Conservation (phyloP, 2,329 filamentous ascomycete species). For the Penicillium freii region DNA sequence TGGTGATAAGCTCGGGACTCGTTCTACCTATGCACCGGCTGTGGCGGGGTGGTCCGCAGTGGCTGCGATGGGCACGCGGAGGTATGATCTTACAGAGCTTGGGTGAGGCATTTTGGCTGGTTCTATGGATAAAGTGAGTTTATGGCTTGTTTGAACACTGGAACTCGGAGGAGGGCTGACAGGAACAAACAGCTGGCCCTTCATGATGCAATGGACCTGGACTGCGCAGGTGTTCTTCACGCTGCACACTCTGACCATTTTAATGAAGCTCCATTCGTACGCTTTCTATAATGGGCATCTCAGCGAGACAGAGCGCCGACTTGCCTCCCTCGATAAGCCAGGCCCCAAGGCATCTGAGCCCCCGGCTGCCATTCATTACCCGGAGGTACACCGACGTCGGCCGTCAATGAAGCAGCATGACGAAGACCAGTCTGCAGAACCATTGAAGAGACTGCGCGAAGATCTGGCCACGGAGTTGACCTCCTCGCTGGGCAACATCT, state of each 20-base stretch:
- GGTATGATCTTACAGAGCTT: conserved; percentile 83
- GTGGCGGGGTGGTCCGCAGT: conserved; percentile 57
- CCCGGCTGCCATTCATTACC: conserved; percentile 71
- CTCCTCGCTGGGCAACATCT: conserved; percentile 82
- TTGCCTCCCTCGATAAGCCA: conserved; percentile 78
- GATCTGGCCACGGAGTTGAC: conserved; percentile 88
- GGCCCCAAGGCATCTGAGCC: conserved; percentile 58
- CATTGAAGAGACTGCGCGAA: conserved; percentile 70
- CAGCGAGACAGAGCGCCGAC: conserved; percentile 76
- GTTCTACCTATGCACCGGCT: conserved; percentile 71
- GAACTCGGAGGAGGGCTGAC: conserved; percentile 19
- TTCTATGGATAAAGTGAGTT: conserved; percentile 69
- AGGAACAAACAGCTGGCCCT: conserved; percentile 62
- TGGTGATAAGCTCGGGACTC: conserved; percentile 73
- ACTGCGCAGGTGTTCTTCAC: conserved; percentile 94
- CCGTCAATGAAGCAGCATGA: conserved; percentile 26
- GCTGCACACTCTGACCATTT: conserved; percentile 81
- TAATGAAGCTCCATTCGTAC: conserved; percentile 99
- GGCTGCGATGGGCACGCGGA: conserved; percentile 68
- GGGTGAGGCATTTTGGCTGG: conserved; percentile 76
- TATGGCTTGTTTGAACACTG: background rate
- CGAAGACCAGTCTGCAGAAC: conserved; percentile 45
- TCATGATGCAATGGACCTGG: conserved; percentile 88
- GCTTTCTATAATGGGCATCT: conserved; percentile 97
- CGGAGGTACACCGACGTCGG: conserved; percentile 47